These are phyloP conservation scores for Coffea eugenioides DNA, from an alignment of 257 asterid genomes.

Conservation along the genomic window DNA sequence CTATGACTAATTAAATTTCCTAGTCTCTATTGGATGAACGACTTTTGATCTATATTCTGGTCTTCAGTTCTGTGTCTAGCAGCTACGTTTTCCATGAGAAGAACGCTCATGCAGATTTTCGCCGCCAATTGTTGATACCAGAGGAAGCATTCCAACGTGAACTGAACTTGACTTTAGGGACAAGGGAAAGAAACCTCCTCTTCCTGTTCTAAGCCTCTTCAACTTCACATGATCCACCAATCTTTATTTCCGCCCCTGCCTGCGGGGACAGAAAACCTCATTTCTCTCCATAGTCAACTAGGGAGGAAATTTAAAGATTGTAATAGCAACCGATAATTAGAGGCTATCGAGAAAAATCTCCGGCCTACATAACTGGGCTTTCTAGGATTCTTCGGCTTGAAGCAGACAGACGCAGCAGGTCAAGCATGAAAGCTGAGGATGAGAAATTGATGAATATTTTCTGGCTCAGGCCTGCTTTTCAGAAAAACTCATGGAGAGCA, in stretches of 20 bases:
- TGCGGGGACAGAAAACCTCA: no score
- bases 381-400: no score
- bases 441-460: constrained; percentile 47
- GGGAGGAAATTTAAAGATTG: no score
- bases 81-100: neutral
- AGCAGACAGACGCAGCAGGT: neutral
- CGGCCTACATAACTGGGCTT: no score
- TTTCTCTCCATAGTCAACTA: no score
- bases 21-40: neutral
- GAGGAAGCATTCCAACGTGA: neutral
- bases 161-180: neutral
- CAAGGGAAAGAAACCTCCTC: neutral
- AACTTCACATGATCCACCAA: neutral
- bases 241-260: neutral
- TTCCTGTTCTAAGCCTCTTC: neutral
- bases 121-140: neutral
- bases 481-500: constrained; percentile 22
- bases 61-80: no score
- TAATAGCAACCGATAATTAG: no score
- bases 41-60: no score
- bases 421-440: constrained; percentile 35
- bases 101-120: neutral
- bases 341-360: no score
- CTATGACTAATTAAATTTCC: no score
- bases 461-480: constrained; percentile 56